Base-by-base conservation (phyloP, 23 red algal species). In the Gracilaria caudata region DNA sequence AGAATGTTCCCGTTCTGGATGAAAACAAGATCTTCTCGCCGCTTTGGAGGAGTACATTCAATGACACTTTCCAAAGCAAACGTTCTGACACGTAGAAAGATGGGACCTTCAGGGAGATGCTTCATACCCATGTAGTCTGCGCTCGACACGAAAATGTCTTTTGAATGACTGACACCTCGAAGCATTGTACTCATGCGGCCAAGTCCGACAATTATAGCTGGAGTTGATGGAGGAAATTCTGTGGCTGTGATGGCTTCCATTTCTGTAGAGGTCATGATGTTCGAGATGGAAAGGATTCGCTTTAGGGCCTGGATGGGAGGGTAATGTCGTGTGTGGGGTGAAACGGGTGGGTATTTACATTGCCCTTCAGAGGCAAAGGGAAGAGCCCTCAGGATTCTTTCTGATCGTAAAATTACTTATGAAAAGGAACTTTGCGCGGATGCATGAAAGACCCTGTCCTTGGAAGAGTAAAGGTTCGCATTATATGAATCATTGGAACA, bases 1-100 rank as follows among this genome's bases (percentile, higher is more conserved):
- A 65, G 25, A 35, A 65, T 65, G 60, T 65, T 28, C 32, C 60
- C 60, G 60, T 65, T 65, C 32, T 65, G 60, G 24, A 65, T 65
- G 60, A 65, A 65, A 35, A 65, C 60, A 32, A 65, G 32, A 16
- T 65, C 32, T 65, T 65, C 60, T 65, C 60, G 25, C 32, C 32
- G 60, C 32, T 65, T 16, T 28, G 60, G 60, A 65, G 26, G 32
- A 65, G 26, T 32, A 65, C 60, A 32, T 65, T 65, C 13, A 35
- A 65, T 65, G 25, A 65, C 60, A 35, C 32, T 34, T 65, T 65
- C 26, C 26, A 65, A 32, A 35, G 26, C 26, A 65, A 28, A 32
- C 26, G 60, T 65, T 34, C 14, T 65, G 60, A 28, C 60, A 65
- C 60, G 29, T 28, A 32, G 32, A 35, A 65, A 65, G 32, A 65